Conservation (phyloP, 2,329 filamentous ascomycete species). For the Elsinoe arachidis region DNA sequence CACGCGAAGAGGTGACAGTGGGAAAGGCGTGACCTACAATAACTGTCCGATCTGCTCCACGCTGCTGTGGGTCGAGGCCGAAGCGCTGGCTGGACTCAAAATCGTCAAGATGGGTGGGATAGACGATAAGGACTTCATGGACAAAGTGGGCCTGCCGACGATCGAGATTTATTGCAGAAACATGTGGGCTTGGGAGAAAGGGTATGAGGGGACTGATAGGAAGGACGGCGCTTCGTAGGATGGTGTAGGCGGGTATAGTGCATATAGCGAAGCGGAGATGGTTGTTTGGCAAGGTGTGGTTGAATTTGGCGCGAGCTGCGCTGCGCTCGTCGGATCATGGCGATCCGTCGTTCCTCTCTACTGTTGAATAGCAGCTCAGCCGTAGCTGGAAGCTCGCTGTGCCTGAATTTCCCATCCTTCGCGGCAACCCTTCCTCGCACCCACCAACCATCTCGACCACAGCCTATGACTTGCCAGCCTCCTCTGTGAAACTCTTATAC, state of each 20-base stretch:
- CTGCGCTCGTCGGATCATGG: neutral
- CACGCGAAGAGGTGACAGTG: constrained; percentile 24
- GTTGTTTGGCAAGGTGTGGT: neutral
- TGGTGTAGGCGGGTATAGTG: neutral
- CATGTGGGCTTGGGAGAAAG: constrained; percentile 23
- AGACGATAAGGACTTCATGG: constrained; percentile 21
- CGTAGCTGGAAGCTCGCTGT: neutral
- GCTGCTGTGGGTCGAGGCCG: constrained; percentile 22
- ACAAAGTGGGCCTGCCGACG: constrained; percentile 18
- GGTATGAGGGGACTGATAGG: constrained; percentile 20
- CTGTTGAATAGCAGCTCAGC: neutral
- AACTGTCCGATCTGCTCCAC: constrained; percentile 25
- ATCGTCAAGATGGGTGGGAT: constrained; percentile 28
- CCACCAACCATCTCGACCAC: neutral
- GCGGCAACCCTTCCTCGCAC: neutral
- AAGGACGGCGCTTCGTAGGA: constrained; percentile 18
- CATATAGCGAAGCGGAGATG: neutral
- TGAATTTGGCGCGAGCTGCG: neutral
- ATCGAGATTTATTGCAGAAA: constrained; percentile 27
- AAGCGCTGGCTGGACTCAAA: constrained; percentile 20
- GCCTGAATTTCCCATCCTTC: neutral
- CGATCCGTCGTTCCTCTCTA: neutral
- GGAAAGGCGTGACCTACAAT: constrained; percentile 25
- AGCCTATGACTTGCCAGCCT: constrained; percentile 24
- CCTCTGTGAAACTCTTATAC: constrained; percentile 67